A percentile compares a stretch with the other conserved stretches of the same genome.
These are phyloP conservation scores for Ganoderma meredithae DNA, from an alignment of 1,284 basidiomycete genomes.

Conservation along the genomic window DNA sequence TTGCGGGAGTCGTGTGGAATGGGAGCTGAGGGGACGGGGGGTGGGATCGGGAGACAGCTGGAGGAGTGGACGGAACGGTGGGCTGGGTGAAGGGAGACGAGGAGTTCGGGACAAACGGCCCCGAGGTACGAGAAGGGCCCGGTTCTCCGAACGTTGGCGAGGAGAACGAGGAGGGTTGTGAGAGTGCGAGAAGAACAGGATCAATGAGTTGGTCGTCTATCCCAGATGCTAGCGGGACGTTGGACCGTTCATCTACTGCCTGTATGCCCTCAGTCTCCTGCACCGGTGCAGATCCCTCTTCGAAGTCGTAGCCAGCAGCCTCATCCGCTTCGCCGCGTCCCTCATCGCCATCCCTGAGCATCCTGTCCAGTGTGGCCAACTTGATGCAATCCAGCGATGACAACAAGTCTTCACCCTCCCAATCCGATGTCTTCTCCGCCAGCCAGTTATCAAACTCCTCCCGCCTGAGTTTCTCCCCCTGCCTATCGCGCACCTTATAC, in stretches of 20 bases:
- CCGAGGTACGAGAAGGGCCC: not conserved
- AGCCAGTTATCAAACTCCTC: constrained; percentile 39
- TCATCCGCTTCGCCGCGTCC: constrained; percentile 2
- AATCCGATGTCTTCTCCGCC: constrained; percentile 36
- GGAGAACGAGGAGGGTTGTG: constrained; percentile 15
- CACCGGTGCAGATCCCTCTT: not conserved
- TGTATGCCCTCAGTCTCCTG: not conserved
- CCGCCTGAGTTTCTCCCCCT: constrained; percentile 36
- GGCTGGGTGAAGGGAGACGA: not conserved
- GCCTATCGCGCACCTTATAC: constrained; percentile 37
- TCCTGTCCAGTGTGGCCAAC: constrained; percentile 54
- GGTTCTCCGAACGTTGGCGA: not conserved
- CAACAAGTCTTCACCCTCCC: constrained; percentile 49
- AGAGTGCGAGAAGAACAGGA: constrained; percentile 37
- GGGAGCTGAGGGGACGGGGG: not conserved
- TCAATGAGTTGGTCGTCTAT: constrained; percentile 39
- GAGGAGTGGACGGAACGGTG: constrained; percentile 1
- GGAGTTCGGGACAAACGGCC: not conserved
- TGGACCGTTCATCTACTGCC: not conserved
- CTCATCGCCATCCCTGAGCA: constrained; percentile 51
- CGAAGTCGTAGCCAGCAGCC: not conserved
- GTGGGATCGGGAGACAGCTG: constrained; percentile 7
- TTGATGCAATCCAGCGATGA: constrained; percentile 44
- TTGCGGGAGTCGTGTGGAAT: not conserved
- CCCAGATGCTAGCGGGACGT: not conserved